Evolutionary conservation across 768 basidiomycete species (phyloP).

Genomic region (Tricholoma terreum): DNA sequence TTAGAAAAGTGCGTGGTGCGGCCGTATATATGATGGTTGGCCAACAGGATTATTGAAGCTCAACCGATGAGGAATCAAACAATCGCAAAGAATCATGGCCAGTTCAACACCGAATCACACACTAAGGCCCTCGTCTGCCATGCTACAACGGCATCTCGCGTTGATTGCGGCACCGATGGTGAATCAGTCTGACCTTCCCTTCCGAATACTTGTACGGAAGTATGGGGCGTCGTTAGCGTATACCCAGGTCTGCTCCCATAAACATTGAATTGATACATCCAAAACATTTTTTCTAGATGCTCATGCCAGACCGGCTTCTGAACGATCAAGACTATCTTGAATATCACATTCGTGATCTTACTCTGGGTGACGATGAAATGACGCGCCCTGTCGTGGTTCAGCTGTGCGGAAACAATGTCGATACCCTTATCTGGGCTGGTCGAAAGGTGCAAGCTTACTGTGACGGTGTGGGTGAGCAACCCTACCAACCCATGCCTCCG

Average conservation of each 20-base stretch:
- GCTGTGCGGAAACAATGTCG: constrained; percentile 69
- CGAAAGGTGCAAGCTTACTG: constrained; percentile 56
- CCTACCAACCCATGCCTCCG: not conserved
- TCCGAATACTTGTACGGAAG: constrained; percentile 56
- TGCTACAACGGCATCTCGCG: constrained; percentile 24
- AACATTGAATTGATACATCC: too few relatives aligned
- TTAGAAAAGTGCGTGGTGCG: too few relatives aligned
- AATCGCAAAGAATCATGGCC: too few relatives aligned
- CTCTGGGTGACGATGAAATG: constrained; percentile 20
- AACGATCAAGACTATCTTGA: constrained; percentile 65
- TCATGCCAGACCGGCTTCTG: constrained; percentile 56
- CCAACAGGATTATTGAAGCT: too few relatives aligned
- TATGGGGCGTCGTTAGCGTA: constrained; percentile 68
- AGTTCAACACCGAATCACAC: not conserved
- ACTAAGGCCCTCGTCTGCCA: not conserved
- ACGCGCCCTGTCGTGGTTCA: constrained; percentile 63
- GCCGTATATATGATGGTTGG: too few relatives aligned
- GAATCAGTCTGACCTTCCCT: constrained; percentile 76
- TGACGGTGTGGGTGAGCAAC: constrained; percentile 62
- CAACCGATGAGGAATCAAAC: too few relatives aligned
- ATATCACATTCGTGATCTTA: constrained; percentile 58
- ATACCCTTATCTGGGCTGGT: constrained; percentile 57
- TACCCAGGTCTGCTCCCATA: constrained; percentile 43
- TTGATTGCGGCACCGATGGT: constrained; percentile 74
- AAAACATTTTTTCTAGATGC: constrained; percentile 45